Base-by-base conservation (phyloP, 352 stramenopile genomes). In the Phytophthora cactorum region DNA sequence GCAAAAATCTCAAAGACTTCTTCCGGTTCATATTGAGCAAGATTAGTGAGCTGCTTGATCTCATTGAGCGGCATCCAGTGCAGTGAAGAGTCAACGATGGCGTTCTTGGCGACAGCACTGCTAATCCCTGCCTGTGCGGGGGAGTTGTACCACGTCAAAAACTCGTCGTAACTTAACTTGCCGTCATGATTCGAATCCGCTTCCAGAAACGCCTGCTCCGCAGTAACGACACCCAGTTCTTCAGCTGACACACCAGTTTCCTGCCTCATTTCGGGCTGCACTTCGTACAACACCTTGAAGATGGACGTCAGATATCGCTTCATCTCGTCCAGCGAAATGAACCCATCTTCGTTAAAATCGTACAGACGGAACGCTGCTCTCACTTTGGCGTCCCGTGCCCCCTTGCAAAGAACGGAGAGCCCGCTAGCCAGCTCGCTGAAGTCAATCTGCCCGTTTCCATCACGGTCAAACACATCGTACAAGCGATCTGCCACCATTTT, bases 1-100 rank as follows among this genome's bases (percentile, higher is more conserved):
- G 86, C 88, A 77, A 97, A 91, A 43, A 95, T 86, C 53, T 96
- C 88, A 66, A 97, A 96, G 11, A 97, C 88, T 71, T 95, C 82
- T 31, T 91, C 81, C 0, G 90, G 86, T 29, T 89, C 79, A 47
- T 89, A 92, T 32, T 86, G 70, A 39, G 82, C 79, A 5, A 96
- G 74, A 68, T 90, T 92, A 49, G 89, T 96, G 27, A 95, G 70
- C 57, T 92, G 75, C 65, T 91, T 91, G 49, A 96, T 88, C 65
- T 90, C 81, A 28, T 93, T 82, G 10, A 97, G 72, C 31, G 86
- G 81, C 78, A 94, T 93, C 80, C 72, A 97, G n/a, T 78, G 83
- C 31, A 93, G 63, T 17, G 79, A 90, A 15, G 86, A 91, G 46
- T 93, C 84, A 2, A 93, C 82, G 8, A 93, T 66, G 1, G 86